Evolutionary conservation across 257 asterid species (phyloP).

Genomic region (Schizonepeta tenuifolia): DNA sequence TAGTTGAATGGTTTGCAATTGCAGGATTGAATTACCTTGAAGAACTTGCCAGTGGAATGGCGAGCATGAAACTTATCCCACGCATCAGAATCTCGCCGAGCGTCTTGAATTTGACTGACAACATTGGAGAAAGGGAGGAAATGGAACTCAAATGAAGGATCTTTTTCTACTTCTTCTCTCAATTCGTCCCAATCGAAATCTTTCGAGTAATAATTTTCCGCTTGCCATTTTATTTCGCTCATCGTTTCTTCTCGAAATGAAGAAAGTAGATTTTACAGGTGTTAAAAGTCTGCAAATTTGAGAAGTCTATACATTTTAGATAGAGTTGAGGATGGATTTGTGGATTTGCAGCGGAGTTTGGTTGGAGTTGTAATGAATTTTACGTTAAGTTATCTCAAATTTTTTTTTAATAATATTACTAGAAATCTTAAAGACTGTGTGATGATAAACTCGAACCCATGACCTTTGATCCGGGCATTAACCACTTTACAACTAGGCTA

Average conservation of each 20-base stretch:
- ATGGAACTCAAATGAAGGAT: slow-evolving; percentile 65
- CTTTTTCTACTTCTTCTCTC: slow-evolving; percentile 59
- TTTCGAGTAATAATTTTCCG: slow-evolving; percentile 67
- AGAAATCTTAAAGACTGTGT: too few relatives aligned
- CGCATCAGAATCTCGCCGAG: slow-evolving; percentile 57
- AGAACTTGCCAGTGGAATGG: slow-evolving; percentile 89
- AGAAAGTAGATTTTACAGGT: background rate
- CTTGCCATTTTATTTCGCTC: slow-evolving; percentile 38
- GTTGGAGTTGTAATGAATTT: too few relatives aligned
- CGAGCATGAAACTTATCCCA: slow-evolving; percentile 81
- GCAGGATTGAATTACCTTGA: slow-evolving; percentile 53
- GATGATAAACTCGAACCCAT: too few relatives aligned
- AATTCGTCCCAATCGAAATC: slow-evolving; percentile 81
- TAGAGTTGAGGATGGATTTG: too few relatives aligned
- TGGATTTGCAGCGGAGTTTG: too few relatives aligned
- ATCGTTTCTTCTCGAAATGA: slow-evolving; percentile 19
- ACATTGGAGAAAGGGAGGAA: slow-evolving; percentile 46
- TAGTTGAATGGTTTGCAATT: background rate
- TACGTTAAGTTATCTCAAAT: too few relatives aligned
- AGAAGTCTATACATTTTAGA: too few relatives aligned
- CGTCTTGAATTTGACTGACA: slow-evolving; percentile 27
- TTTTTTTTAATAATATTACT: too few relatives aligned
- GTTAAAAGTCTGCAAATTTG: too few relatives aligned
- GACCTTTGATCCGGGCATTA: too few relatives aligned
- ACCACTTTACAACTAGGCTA: too few relatives aligned